phyloP scores from a whole-genome alignment of 345 rosid species.

The Melastoma malabathricum region DNA sequence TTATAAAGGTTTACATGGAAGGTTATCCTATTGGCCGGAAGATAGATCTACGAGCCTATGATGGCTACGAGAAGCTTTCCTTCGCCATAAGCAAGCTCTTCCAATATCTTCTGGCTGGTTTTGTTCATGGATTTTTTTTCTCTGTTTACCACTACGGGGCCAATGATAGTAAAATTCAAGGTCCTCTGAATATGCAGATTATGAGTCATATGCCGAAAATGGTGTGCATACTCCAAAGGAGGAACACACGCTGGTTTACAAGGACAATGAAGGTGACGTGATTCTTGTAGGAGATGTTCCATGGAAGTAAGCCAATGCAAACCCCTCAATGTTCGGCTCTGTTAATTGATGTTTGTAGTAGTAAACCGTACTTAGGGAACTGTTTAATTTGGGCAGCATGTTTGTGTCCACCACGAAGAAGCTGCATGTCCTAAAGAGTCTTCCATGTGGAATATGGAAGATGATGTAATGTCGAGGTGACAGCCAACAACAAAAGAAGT shows the following conservation, averaged over 20 bases:
- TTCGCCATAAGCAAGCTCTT: constrained; percentile 31
- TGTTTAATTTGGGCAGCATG: constrained; percentile 21
- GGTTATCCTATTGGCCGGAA: constrained; percentile 39
- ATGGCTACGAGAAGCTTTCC: constrained; percentile 30
- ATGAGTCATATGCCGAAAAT: not conserved
- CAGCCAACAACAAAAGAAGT: too few species aligned
- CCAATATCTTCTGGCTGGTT: constrained; percentile 30
- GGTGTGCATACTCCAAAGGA: constrained; percentile 7
- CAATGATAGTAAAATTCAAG: not conserved
- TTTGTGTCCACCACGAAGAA: constrained; percentile 27
- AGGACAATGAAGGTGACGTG: constrained; percentile 39
- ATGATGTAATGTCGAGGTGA: too few species aligned
- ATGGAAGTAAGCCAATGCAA: constrained; percentile 24
- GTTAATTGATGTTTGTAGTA: too few species aligned
- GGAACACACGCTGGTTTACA: constrained; percentile 28
- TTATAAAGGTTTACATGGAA: constrained; percentile 33
- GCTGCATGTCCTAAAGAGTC: constrained; percentile 24
- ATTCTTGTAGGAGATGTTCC: constrained; percentile 42
- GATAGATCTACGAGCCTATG: constrained; percentile 28
- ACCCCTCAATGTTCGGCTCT: too few species aligned
- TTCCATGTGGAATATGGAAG: not conserved
- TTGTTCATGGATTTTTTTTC: not conserved
- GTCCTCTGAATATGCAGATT: not conserved
- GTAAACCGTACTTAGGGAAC: too few species aligned
- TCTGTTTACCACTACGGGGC: not conserved